Evolutionary conservation across 192 early-diverging fungal species (phyloP), one percentile per base, ranked within the genome.

Genomic region (Backusella westeae): DNA sequence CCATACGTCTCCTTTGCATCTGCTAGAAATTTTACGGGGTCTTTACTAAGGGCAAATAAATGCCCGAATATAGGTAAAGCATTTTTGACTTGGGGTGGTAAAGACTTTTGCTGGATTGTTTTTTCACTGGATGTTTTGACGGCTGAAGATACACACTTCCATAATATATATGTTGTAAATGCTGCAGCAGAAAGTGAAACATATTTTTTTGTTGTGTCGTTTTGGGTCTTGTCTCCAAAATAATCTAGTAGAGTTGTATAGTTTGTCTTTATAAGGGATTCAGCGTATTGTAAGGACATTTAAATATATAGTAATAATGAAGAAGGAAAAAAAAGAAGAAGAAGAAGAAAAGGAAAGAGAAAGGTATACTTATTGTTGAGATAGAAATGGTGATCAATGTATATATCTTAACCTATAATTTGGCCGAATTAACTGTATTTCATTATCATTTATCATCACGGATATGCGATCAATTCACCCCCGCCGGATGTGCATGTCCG

Each of bases 41-140:
- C 53, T 39, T 36, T 74, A 12, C 17, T 19, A 9, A 74, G 29
- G 21, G 71, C 67, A 6, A 75, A 56, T 34, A 56, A 39, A 23
- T 71, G 72, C 23, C 80, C 80, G 23, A 81, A 44, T 7, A 75
- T 19, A 2, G 80, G 76, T 19, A 81, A 19, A 21, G 42, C 46
- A 56, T 34, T 34, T 34, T 49, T 53, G 6, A 72, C 71, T n/a
- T 29, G 49, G 10, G 44, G 46, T 15, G 71, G 71, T 72, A 72
- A 53, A 34, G 49, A 35, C 2, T 44, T 46, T 26, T 21, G 71
- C 3, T 72, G 49, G 35, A 56, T 52, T 14, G 32, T 4, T 17
- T 63, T 63, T 29, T 14, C 23, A 12, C 3, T 63, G 17, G 68
- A 23, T 23, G 38, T 21, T n/a, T n/a, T 23, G 9, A 14, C 10